phyloP scores from a whole-genome alignment of 768 basidiomycete genomes.

The Lentinula raphanica region DNA sequence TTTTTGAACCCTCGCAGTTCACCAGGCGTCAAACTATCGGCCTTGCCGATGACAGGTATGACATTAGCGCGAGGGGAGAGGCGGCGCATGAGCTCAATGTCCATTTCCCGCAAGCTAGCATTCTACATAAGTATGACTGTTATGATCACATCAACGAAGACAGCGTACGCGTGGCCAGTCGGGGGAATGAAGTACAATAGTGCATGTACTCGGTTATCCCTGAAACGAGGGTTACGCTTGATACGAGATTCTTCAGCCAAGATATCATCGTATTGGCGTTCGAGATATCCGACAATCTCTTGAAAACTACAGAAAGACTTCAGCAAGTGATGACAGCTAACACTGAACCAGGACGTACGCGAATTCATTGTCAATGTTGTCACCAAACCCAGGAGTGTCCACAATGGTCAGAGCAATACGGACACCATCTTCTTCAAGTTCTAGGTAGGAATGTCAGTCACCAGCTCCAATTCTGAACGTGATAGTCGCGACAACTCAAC shows the following conservation, averaged over 20 bases:
- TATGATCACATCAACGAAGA: not conserved
- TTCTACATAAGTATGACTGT: slow-evolving; percentile 7
- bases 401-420: slow-evolving; percentile 97
- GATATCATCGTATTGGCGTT: slow-evolving; percentile 98
- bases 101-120: slow-evolving; percentile 86
- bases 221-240: slow-evolving; percentile 98
- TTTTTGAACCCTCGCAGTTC: slow-evolving; percentile 97
- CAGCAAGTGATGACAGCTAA: slow-evolving; percentile 2
- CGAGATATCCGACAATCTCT: slow-evolving; percentile 94
- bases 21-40: slow-evolving; percentile 88
- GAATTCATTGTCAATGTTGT: slow-evolving; percentile 98
- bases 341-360: slow-evolving; percentile 55
- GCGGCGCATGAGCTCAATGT: slow-evolving; percentile 98
- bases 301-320: slow-evolving; percentile 61
- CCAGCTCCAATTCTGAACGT: not conserved
- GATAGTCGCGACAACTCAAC: slow-evolving; percentile 21
- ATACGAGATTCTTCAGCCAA: slow-evolving; percentile 97
- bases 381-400: slow-evolving; percentile 97
- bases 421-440: slow-evolving; percentile 97
- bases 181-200: slow-evolving; percentile 98
- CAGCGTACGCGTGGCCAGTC: slow-evolving; percentile 89
- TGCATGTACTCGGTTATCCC: slow-evolving; percentile 96
- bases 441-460: slow-evolving; percentile 34
- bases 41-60: slow-evolving; percentile 96
- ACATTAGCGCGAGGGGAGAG: slow-evolving; percentile 98